phyloP scores from a whole-genome alignment of 257 asterid genomes.

The Solanum tarijense region DNA sequence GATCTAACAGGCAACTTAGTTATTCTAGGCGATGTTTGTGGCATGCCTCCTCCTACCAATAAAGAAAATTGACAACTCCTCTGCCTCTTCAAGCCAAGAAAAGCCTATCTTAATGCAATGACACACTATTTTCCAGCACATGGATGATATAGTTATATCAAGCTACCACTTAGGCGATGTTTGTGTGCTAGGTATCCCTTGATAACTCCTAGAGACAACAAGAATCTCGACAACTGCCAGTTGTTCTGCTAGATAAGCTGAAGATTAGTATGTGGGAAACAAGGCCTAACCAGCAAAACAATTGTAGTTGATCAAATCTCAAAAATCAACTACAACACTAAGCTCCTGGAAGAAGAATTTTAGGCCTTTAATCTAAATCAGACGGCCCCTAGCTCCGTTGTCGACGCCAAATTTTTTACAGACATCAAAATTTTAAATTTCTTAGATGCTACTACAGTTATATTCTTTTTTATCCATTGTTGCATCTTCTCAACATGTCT shows the following conservation, averaged over 20 bases:
- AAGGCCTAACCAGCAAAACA: background rate
- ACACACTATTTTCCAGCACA: background rate
- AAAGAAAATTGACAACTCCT: background rate
- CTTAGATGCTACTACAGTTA: background rate
- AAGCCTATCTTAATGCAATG: background rate
- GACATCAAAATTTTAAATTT: background rate
- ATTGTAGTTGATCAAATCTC: background rate
- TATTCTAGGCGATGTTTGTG: background rate
- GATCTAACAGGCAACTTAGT: background rate
- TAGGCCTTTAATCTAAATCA: background rate
- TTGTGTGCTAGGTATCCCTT: background rate
- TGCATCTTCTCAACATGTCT: background rate
- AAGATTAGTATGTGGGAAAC: background rate
- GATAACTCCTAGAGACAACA: background rate
- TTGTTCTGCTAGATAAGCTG: background rate
- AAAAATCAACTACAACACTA: background rate
- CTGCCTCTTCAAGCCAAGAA: background rate
- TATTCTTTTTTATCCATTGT: background rate
- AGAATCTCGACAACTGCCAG: background rate
- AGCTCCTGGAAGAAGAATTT: background rate
- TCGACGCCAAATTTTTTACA: background rate
- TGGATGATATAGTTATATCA: background rate
- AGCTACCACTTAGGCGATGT: background rate
- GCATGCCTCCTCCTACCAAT: background rate
- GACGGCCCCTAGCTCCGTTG: background rate